A percentile compares a stretch with the other conserved stretches of the same genome.
These are phyloP conservation scores for Colletotrichum tofieldiae DNA, from an alignment of 2,329 filamentous ascomycete species.

Conservation along the genomic window DNA sequence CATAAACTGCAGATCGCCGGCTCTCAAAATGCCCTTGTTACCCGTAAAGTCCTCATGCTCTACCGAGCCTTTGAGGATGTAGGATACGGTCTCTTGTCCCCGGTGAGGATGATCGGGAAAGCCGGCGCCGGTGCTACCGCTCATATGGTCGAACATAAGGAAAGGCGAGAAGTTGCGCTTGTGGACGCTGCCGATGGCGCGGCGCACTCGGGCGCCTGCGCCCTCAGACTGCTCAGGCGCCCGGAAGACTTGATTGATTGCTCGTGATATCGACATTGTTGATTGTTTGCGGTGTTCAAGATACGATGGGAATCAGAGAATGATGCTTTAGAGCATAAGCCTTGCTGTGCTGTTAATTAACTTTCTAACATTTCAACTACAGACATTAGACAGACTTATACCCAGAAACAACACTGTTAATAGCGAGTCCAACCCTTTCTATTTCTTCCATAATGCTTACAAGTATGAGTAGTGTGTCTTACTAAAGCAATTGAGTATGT, in stretches of 20 bases:
- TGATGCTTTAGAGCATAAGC: neutral
- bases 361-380: neutral
- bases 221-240: constrained; percentile 91
- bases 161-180: constrained; percentile 92
- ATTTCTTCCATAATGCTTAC: neutral
- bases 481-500: neutral
- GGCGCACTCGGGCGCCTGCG: constrained; percentile 87
- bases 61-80: constrained; percentile 85
- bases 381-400: neutral
- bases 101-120: constrained; percentile 91
- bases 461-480: neutral
- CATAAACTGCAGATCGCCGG: constrained; percentile 98
- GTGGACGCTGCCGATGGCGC: constrained; percentile 87
- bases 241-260: constrained; percentile 86
- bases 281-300: neutral
- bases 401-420: too few relatives aligned
- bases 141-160: constrained; percentile 96
- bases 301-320: fast-evolving
- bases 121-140: constrained; percentile 82
- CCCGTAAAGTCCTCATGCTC: constrained; percentile 96
- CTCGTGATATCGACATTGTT: constrained; percentile 76
- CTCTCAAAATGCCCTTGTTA: constrained; percentile 84
- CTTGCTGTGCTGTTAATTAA: neutral
- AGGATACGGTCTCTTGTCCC: constrained; percentile 91
- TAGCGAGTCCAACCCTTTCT: too few relatives aligned